Percentiles rank a stretch among this genome's conserved stretches.
phyloP scores from a whole-genome alignment of 73 alveolate species.

The Paraurostyla sp. region DNA sequence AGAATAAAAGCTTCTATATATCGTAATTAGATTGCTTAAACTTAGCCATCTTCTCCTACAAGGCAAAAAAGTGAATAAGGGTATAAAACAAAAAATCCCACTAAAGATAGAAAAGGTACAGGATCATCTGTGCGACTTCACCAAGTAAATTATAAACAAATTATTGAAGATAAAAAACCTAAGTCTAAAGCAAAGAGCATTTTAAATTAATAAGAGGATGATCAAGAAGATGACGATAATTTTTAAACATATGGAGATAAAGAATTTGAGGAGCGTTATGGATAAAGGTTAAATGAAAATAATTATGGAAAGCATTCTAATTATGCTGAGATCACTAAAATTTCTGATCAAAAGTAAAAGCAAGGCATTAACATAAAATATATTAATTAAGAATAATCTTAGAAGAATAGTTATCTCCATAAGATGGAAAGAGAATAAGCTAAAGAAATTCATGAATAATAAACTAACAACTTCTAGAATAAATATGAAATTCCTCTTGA shows the following conservation, averaged over 20 bases:
- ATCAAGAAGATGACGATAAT: background rate
- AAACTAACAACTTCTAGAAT: too few species aligned
- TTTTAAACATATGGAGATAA: background rate
- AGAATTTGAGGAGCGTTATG: conserved; percentile 26
- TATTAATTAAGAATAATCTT: too few species aligned
- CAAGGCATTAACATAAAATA: too few species aligned
- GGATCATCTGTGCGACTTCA: background rate
- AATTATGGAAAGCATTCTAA: too few species aligned
- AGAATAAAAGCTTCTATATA: background rate
- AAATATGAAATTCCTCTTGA: too few species aligned
- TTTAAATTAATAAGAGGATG: background rate
- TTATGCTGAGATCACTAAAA: too few species aligned
- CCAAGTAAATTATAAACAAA: background rate
- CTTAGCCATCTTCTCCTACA: conserved; percentile 3
- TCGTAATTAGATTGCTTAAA: background rate
- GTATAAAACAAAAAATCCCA: background rate
- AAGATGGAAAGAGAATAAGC: too few species aligned
- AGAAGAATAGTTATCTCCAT: too few species aligned
- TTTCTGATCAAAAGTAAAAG: too few species aligned
- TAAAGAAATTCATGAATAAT: too few species aligned
- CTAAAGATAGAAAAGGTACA: background rate
- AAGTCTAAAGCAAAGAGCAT: background rate
- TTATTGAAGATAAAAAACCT: background rate
- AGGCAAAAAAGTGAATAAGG: background rate
- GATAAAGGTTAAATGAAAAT: background rate